Evolutionary conservation across 257 asterid species (phyloP), one percentile per base, ranked within the genome.

Genomic region (Prunella vulgaris): DNA sequence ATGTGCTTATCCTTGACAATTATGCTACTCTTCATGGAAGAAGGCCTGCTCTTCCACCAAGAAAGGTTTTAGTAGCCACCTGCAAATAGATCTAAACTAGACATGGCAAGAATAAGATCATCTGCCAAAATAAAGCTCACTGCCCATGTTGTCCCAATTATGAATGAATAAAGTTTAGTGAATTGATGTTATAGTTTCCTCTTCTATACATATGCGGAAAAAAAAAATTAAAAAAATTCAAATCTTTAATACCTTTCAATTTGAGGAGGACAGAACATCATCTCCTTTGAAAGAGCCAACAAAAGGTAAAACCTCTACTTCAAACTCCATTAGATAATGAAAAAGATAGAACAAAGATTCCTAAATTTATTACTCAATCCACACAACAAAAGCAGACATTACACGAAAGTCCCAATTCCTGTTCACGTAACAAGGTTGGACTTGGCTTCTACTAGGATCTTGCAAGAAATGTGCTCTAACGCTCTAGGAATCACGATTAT

Each of bases 11-110:
- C 74, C 67, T 88, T 64, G 97, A 90, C 65, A 90, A 90, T 30
- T 64, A 72, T 56, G 96, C 94, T 60, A 48, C 82, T 42, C 90
- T 88, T 73, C 97, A 88, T 79, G 97, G 94, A 0, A 83, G 95
- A 64, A 86, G 96, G 79, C 92, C 94, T 57, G 73, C 94, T 24
- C 89, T 85, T 75, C 84, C 97, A 42, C 97, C 97, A 9, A 82
- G 97, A 69, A 90, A 73, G 73, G 94, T 88, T 14, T 75, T 90
- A 33, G 97, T 88, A 75, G 86, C 97, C 40, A 87, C 90, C 4
- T 80, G 88, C 81, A 90, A 86, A 75, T 90, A 84, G 70, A 1
- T 10, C 4, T 10, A 2, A 5, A 12, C 12, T 6, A 4, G 32
- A 5, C 15, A 33, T 18, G 17, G 66, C 15, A 1, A 17, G 25